These are phyloP conservation scores for Solanum boliviense DNA, from an alignment of 257 asterid genomes.

Conservation along the genomic window DNA sequence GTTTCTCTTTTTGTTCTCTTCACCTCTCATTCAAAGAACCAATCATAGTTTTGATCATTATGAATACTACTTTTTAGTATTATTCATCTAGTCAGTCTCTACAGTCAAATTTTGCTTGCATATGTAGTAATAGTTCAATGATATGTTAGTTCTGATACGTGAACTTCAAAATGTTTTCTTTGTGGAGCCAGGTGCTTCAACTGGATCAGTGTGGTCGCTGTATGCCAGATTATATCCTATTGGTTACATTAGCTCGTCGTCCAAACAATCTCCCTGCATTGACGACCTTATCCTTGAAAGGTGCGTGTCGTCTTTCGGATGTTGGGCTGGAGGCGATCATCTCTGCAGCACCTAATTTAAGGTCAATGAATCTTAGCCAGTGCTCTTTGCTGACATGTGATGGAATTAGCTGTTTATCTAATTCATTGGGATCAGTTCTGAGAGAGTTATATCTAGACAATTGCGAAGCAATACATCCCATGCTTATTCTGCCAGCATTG, in stretches of 20 bases:
- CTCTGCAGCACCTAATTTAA: slow-evolving; percentile 72
- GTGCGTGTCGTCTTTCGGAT: slow-evolving; percentile 92
- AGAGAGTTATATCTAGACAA: slow-evolving; percentile 70
- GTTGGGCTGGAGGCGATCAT: slow-evolving; percentile 51
- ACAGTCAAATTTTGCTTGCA: not conserved
- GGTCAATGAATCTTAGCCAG: slow-evolving; percentile 72
- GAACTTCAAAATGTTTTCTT: slow-evolving; percentile 13
- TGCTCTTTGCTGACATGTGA: slow-evolving; percentile 73
- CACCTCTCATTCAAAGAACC: not conserved
- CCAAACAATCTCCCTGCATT: slow-evolving; percentile 54
- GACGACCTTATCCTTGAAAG: slow-evolving; percentile 61
- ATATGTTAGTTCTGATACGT: not conserved
- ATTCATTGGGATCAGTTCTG: slow-evolving; percentile 46
- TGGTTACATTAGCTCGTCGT: slow-evolving; percentile 43
- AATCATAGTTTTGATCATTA: not conserved
- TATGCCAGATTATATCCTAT: slow-evolving; percentile 54
- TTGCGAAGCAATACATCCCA: slow-evolving; percentile 59
- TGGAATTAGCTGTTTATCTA: slow-evolving; percentile 50
- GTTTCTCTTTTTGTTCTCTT: not conserved
- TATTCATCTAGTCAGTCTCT: not conserved
- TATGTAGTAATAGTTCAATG: not conserved
- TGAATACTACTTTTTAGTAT: not conserved
- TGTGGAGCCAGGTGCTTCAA: slow-evolving; percentile 65
- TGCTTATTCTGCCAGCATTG: slow-evolving; percentile 61
- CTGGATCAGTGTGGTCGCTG: slow-evolving; percentile 73